Conservation (phyloP, 2,329 filamentous ascomycete genomes). For the Talaromyces sp. region DNA sequence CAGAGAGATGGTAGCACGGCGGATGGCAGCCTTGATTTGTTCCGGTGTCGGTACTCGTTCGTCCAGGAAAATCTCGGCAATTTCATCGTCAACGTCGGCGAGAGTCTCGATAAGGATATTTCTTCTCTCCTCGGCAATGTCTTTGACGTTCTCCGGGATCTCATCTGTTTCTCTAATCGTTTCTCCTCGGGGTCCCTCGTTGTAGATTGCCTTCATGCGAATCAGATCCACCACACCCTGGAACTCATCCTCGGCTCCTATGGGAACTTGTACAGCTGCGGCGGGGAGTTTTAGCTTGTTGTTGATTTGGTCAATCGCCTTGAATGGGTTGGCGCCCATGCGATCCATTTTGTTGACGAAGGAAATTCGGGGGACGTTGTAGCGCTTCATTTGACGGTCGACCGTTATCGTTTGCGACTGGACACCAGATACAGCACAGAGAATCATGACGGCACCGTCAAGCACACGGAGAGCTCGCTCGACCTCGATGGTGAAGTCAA, state of each 20-base stretch:
- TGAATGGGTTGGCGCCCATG: slow-evolving; percentile 97
- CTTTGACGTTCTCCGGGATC: slow-evolving; percentile 72
- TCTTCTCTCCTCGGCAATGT: slow-evolving; percentile 75
- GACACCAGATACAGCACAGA: slow-evolving; percentile 94
- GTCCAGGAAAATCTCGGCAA: slow-evolving; percentile 89
- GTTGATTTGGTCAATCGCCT: slow-evolving; percentile 96
- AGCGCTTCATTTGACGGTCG: slow-evolving; percentile 96
- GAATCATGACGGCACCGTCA: slow-evolving; percentile 96
- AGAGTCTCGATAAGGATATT: slow-evolving; percentile 86
- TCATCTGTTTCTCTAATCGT: slow-evolving; percentile 70
- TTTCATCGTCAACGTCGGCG: slow-evolving; percentile 96
- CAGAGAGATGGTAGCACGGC: slow-evolving; percentile 77
- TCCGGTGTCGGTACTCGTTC: slow-evolving; percentile 71
- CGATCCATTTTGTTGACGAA: slow-evolving; percentile 99
- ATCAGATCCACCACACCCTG: slow-evolving; percentile 89
- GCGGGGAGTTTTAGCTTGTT: slow-evolving; percentile 89
- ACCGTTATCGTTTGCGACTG: slow-evolving; percentile 98
- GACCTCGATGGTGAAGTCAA: slow-evolving; percentile 98
- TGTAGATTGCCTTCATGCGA: slow-evolving; percentile 88
- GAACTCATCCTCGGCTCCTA: slow-evolving; percentile 87
- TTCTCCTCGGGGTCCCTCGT: slow-evolving; percentile 76
- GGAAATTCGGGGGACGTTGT: slow-evolving; percentile 90
- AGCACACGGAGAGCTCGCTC: slow-evolving; percentile 91
- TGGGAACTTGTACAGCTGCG: slow-evolving; percentile 89
- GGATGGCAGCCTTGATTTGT: slow-evolving; percentile 89